phyloP scores from a whole-genome alignment of 2,329 filamentous ascomycete species.

The Gaeumannomyces tritici region DNA sequence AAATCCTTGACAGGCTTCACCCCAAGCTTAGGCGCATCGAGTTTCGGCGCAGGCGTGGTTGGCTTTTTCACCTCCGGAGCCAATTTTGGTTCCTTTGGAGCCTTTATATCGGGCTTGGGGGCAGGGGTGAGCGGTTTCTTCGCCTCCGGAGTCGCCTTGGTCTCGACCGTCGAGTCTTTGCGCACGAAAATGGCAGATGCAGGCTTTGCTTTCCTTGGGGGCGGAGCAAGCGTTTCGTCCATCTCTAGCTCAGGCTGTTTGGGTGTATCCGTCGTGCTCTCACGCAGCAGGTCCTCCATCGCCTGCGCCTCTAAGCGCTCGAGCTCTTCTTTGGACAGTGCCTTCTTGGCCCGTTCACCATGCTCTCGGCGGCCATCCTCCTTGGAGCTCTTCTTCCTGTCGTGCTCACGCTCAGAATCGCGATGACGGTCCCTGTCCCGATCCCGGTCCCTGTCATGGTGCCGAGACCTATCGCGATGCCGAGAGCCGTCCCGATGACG shows the following conservation, averaged over 20 bases:
- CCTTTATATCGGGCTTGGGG: conserved; percentile 13
- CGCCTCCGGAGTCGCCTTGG: conserved; percentile 9
- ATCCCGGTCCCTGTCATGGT: conserved; percentile 21
- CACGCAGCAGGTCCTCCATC: conserved; percentile 47
- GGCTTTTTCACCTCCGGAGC: not conserved
- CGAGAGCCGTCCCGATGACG: conserved; percentile 11
- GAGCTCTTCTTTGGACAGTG: conserved; percentile 48
- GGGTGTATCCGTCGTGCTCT: conserved; percentile 39
- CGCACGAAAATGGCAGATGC: conserved; percentile 39
- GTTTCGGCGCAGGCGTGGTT: too few relatives aligned
- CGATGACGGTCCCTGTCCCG: conserved; percentile 21
- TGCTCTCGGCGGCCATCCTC: conserved; percentile 24
- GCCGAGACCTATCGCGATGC: conserved; percentile 16
- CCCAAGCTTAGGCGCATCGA: not conserved
- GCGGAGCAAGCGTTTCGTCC: conserved; percentile 45
- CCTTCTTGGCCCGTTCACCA: conserved; percentile 38
- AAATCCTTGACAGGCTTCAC: not conserved
- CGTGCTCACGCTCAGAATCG: conserved; percentile 11
- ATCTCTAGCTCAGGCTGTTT: conserved; percentile 46
- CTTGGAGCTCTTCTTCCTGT: conserved; percentile 19
- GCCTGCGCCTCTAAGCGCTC: conserved; percentile 49
- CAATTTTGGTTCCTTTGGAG: conserved; percentile 16
- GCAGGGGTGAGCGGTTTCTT: conserved; percentile 6
- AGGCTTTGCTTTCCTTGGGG: conserved; percentile 36
- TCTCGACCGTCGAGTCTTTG: conserved; percentile 15